phyloP scores from a whole-genome alignment of 2,329 filamentous ascomycete species.

The Didymella segeticola region DNA sequence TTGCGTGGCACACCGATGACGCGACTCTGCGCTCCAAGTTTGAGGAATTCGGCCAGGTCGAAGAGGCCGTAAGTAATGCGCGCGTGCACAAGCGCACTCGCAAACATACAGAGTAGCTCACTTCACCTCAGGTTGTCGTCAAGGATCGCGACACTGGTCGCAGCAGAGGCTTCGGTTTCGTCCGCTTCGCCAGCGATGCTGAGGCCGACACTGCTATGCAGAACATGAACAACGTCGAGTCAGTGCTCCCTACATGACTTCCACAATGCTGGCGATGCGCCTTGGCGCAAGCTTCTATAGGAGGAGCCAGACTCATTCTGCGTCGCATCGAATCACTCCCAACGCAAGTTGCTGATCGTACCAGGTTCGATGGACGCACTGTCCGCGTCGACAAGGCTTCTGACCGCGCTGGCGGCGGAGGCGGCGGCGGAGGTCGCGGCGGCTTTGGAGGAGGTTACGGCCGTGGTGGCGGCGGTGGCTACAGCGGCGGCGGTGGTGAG shows the following conservation, averaged over 20 bases:
- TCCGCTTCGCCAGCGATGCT: conserved; percentile 79
- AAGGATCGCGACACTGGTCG: conserved; percentile 97
- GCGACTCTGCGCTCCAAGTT: conserved; percentile 86
- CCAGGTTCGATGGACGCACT: conserved; percentile 87
- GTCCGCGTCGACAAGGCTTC: conserved; percentile 97
- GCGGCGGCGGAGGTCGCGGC: conserved; percentile 47
- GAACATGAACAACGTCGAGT: conserved; percentile 90
- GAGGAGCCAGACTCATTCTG: background rate
- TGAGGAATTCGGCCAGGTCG: conserved; percentile 85
- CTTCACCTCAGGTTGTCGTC: conserved; percentile 77
- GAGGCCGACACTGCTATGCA: conserved; percentile 80
- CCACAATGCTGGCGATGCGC: background rate
- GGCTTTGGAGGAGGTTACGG: conserved; percentile 40
- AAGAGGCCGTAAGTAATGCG: conserved; percentile 83
- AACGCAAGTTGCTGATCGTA: conserved; percentile 21
- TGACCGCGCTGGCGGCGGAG: conserved; percentile 68
- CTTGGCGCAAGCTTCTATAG: background rate
- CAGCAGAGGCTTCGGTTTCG: conserved; percentile 97
- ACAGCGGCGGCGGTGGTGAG: conserved; percentile 32
- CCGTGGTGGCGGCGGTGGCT: conserved; percentile 38
- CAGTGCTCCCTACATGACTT: conserved; percentile 49
- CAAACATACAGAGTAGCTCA: conserved; percentile 23
- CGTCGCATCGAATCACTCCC: background rate
- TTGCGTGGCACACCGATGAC: conserved; percentile 98
- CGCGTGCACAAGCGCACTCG: background rate